A percentile compares a stretch with the other conserved stretches of the same genome.
Conservation (phyloP, 2,329 filamentous ascomycete genomes). For the Raffaelea ambrosiae region DNA sequence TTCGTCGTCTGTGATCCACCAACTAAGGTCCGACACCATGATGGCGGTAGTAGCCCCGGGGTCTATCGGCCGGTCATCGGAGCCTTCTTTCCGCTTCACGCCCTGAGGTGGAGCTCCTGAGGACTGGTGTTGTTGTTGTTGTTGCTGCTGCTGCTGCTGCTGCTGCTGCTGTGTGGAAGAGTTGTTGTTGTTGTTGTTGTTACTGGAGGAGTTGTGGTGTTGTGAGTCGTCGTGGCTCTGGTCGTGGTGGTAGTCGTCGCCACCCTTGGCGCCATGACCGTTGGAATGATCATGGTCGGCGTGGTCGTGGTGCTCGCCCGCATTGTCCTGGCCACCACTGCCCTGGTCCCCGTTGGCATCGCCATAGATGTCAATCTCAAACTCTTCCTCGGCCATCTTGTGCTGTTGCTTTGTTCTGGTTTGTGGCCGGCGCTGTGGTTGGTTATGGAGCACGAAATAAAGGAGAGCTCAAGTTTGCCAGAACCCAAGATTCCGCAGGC, state of each 20-base stretch:
- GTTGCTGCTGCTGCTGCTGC: constrained; percentile 12
- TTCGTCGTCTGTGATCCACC: constrained; percentile 97
- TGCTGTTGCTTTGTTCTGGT: background rate
- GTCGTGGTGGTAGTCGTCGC: constrained; percentile 16
- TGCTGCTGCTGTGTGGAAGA: constrained; percentile 6
- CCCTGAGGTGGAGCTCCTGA: constrained; percentile 38
- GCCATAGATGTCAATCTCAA: constrained; percentile 66
- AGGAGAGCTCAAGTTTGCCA: constrained; percentile 6
- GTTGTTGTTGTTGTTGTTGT: background rate
- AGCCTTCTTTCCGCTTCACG: constrained; percentile 51
- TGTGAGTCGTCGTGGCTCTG: constrained; percentile 3
- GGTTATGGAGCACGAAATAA: background rate
- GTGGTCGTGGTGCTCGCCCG: constrained; percentile 14
- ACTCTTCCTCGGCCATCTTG: constrained; percentile 61
- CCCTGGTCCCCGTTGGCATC: constrained; percentile 43
- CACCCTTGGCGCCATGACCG: constrained; percentile 25
- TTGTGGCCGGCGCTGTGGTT: no score
- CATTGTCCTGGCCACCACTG: constrained; percentile 20
- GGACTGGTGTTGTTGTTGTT: constrained; percentile 5
- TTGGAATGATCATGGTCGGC: constrained; percentile 9
- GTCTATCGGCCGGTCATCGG: constrained; percentile 51
- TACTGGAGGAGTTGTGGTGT: constrained; percentile 3
- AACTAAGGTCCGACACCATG: constrained; percentile 82
- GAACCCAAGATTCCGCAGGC: background rate
- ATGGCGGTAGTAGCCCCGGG: constrained; percentile 59